Evolutionary conservation across 768 basidiomycete genomes (phyloP).

Genomic region (Neoboletus magnificus): DNA sequence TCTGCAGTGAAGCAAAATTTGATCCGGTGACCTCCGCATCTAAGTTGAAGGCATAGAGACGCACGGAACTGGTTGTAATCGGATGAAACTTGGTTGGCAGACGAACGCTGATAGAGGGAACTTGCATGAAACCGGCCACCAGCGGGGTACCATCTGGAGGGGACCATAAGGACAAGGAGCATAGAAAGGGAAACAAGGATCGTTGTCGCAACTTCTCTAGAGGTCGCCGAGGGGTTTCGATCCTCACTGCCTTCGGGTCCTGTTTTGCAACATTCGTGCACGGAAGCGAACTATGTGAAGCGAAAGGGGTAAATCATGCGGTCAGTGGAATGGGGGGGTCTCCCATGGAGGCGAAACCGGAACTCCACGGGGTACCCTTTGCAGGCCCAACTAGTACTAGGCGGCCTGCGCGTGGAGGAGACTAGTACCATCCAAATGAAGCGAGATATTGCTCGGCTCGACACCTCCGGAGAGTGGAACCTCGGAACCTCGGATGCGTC

Average conservation of each 20-base stretch:
- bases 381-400: conserved; percentile 1
- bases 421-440: not conserved
- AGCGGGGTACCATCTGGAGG: not conserved
- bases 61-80: conserved; percentile 2
- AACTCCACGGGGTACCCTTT: conserved; percentile 22
- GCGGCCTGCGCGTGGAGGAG: not conserved
- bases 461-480: not conserved
- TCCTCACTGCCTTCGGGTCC: conserved; percentile 17
- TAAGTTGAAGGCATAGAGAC: not conserved
- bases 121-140: conserved; percentile 12
- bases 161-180: not conserved
- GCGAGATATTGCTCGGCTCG: not conserved
- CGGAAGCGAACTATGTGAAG: conserved; percentile 20
- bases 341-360: conserved; percentile 13
- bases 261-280: conserved; percentile 21
- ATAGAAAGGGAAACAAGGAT: conserved; percentile 2
- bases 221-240: conserved; percentile 13
- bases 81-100: conserved; percentile 3
- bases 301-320: conserved; percentile 12
- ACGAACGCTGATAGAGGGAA: conserved; percentile 9
- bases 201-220: conserved; percentile 5
- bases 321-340: not conserved
- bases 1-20: not conserved
- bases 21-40: not conserved
- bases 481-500: not conserved